Evolutionary conservation across 2,329 filamentous ascomycete species (phyloP), one percentile per base, ranked within the genome.

Genomic region (Fusarium globosum): DNA sequence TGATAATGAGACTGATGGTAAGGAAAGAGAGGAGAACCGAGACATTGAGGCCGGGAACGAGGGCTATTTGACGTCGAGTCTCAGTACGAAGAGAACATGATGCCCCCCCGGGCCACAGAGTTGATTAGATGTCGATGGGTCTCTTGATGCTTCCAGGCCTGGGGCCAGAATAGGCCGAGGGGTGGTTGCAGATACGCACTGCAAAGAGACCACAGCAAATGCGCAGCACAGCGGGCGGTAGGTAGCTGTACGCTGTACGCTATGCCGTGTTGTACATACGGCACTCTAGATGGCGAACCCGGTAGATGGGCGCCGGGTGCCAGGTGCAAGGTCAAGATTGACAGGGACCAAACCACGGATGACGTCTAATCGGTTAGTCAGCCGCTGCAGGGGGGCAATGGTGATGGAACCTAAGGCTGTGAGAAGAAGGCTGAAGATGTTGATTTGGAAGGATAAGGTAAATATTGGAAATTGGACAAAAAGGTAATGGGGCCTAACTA

Each of bases 331-430:
- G 57, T 42, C 59, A 65, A 57, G 68, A 72, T 72, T 74, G 71
- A 71, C 62, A 74, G 68, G 68, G 61, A 73, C 71, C 51, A 66
- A 61, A 41, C 62, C 60, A 53, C 48, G 39, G 57, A 71, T 69
- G 72, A 68, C 72, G 67, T 73, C 73, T 76, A 65, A 65, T 45
- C 55, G 41, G 74, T 77, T 77, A 77, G 73, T 77, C 64, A 77
- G 76, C 76, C 64, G 68, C 72, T 72, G 73, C 73, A 66, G 63
- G 57, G 57, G 62, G 68, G 28, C 35, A 30, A 42, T 55, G 41
- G 49, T 45, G 38, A 61, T 51, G 28, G 57, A 13, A 60, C 39
- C 30, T 53, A 52, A 69, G 67, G 67, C 67, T 69, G 52, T 20
- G 38, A 46, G 38, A 68, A 48, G 60, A 66, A 70, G 68, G 65